Evolutionary conservation across 1,139 yeast species (phyloP).

Genomic region (Yamadazyma atlantica): DNA sequence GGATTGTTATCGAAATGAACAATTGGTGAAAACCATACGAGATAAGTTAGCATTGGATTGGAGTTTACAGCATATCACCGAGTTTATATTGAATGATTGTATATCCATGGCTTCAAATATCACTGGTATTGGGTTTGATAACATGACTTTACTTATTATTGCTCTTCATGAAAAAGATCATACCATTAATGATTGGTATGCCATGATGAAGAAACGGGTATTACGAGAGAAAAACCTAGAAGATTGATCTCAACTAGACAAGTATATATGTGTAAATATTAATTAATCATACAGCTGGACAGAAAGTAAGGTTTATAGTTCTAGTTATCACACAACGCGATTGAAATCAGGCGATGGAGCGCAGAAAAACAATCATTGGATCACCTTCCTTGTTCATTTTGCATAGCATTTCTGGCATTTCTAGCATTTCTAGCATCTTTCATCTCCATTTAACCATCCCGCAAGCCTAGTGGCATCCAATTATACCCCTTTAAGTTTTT

Average conservation of each 20-base stretch:
- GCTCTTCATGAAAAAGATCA: constrained; percentile 51
- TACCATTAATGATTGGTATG: constrained; percentile 58
- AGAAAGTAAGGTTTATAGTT: too few relatives aligned
- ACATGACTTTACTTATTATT: constrained; percentile 70
- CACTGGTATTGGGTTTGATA: constrained; percentile 80
- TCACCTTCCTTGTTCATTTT: too few relatives aligned
- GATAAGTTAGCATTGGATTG: constrained; percentile 58
- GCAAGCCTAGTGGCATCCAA: too few relatives aligned
- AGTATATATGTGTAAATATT: not conserved
- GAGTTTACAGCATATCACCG: constrained; percentile 57
- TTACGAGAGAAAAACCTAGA: constrained; percentile 42
- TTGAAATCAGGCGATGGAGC: too few relatives aligned
- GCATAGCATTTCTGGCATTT: too few relatives aligned
- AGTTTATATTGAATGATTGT: constrained; percentile 61
- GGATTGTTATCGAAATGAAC: constrained; percentile 70
- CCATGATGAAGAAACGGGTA: constrained; percentile 47
- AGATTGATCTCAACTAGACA: constrained; percentile 2
- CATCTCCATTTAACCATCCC: too few relatives aligned
- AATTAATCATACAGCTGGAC: too few relatives aligned
- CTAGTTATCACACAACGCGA: too few relatives aligned
- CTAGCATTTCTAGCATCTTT: too few relatives aligned
- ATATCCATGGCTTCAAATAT: constrained; percentile 70
- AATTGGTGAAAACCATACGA: constrained; percentile 53
- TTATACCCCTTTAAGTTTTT: too few relatives aligned
- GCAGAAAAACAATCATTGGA: too few relatives aligned